phyloP scores from a whole-genome alignment of 2,329 filamentous ascomycete species.

The Curvularia eragrostidis region DNA sequence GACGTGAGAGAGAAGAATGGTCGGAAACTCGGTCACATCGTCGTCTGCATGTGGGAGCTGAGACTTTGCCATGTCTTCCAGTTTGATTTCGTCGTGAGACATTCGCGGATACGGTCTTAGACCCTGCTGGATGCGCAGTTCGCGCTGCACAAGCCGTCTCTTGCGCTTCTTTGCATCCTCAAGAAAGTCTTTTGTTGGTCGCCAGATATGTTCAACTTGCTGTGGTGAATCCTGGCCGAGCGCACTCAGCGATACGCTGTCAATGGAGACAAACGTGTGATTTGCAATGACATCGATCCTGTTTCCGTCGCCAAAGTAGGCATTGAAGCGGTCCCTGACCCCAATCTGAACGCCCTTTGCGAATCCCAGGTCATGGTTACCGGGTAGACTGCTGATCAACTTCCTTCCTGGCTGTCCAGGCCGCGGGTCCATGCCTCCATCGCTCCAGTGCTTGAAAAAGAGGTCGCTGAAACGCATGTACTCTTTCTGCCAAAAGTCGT shows the following conservation, averaged over 20 bases:
- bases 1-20: constrained; percentile 88
- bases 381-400: constrained; percentile 83
- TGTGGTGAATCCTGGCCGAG: constrained; percentile 61
- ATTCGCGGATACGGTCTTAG: constrained; percentile 63
- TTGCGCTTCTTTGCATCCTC: constrained; percentile 69
- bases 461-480: constrained; percentile 86
- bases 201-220: constrained; percentile 69
- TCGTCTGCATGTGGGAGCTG: constrained; percentile 47
- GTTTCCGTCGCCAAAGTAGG: constrained; percentile 91
- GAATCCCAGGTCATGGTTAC: constrained; percentile 95
- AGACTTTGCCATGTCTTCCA: constrained; percentile 51
- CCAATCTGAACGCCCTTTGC: constrained; percentile 81
- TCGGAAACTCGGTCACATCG: constrained; percentile 72
- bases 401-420: constrained; percentile 72
- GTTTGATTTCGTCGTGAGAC: constrained; percentile 66
- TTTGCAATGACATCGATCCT: constrained; percentile 91
- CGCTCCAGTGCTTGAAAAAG: constrained; percentile 75
- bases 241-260: constrained; percentile 86
- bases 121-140: constrained; percentile 70
- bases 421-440: constrained; percentile 62
- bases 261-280: constrained; percentile 92
- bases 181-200: constrained; percentile 78
- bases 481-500: constrained; percentile 85
- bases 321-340: constrained; percentile 82
- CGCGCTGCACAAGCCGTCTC: constrained; percentile 70